A percentile compares a stretch with the other conserved stretches of the same genome.
These are phyloP conservation scores for Cryomyces minteri DNA, from an alignment of 495 filamentous ascomycete species.

Conservation along the genomic window DNA sequence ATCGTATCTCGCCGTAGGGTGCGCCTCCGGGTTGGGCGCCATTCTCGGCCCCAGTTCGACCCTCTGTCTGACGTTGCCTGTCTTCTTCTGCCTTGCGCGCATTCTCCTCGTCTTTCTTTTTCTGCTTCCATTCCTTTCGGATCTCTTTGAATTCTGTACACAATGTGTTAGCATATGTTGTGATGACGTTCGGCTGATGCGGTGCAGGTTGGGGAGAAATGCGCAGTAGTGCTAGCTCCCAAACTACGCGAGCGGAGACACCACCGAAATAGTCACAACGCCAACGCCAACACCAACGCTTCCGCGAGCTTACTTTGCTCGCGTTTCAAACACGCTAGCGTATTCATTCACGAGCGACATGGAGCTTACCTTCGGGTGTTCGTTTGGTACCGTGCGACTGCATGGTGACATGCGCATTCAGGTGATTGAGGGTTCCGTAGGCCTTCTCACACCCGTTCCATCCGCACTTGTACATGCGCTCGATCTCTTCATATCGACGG, in stretches of 20 bases:
- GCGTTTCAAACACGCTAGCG: too few relatives aligned
- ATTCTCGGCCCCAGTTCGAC: conserved; percentile 32
- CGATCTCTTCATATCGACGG: conserved; percentile 92
- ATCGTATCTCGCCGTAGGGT: conserved; percentile 28
- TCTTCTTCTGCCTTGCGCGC: conserved; percentile 84
- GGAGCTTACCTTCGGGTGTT: conserved; percentile 76
- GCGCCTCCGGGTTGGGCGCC: conserved; percentile 13
- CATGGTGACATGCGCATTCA: conserved; percentile 98
- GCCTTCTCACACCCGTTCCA: conserved; percentile 98
- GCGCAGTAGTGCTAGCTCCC: neutral
- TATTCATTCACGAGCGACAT: neutral
- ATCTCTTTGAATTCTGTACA: conserved; percentile 92
- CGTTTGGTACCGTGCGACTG: conserved; percentile 84
- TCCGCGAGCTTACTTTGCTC: too few relatives aligned
- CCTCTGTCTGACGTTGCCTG: conserved; percentile 51
- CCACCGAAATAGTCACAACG: too few relatives aligned
- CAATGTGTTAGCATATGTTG: conserved; percentile 10
- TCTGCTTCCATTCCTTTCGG: conserved; percentile 95
- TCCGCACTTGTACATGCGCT: conserved; percentile 99
- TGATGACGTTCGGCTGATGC: neutral
- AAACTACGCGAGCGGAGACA: neutral
- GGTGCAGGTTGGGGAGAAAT: neutral
- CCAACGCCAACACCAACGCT: too few relatives aligned
- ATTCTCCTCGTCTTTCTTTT: conserved; percentile 96
- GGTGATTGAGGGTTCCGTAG: conserved; percentile 87